Evolutionary conservation across 106 monocot genomes (phyloP).

Genomic region (Acanthochlamys bracteata): DNA sequence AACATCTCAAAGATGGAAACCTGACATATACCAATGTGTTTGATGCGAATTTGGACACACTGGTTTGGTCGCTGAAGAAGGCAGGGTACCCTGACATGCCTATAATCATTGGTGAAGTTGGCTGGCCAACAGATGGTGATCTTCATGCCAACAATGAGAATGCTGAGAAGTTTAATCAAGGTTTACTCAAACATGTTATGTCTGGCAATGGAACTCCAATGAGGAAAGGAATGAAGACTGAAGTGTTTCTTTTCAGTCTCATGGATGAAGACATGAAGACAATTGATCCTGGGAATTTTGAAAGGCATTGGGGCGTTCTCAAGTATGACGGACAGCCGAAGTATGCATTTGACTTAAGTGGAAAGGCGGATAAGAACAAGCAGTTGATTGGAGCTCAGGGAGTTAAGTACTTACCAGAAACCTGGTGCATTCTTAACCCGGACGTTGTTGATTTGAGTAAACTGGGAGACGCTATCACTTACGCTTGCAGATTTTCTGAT

Average conservation of each 20-base stretch:
- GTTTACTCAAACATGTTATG: conserved; percentile 16
- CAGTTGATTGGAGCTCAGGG: conserved; percentile 13
- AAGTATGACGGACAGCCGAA: conserved; percentile 51
- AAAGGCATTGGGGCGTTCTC: conserved; percentile 57
- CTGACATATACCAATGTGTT: conserved; percentile 43
- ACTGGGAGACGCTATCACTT: conserved; percentile 13
- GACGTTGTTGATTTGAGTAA: conserved; percentile 6
- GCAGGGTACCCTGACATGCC: conserved; percentile 35
- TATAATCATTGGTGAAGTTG: conserved; percentile 46
- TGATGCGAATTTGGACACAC: conserved; percentile 55
- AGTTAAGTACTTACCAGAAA: conserved; percentile 31
- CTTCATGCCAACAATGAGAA: conserved; percentile 3
- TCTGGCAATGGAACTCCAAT: conserved; percentile 29
- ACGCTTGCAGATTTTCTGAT: conserved; percentile 42
- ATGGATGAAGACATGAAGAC: conserved; percentile 52
- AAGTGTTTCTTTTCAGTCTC: conserved; percentile 41
- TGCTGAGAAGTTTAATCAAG: conserved; percentile 35
- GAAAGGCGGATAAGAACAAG: conserved; percentile 5
- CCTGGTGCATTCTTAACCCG: conserved; percentile 29
- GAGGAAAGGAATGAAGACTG: conserved; percentile 9
- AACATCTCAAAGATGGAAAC: conserved; percentile 20
- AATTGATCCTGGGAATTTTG: conserved; percentile 42
- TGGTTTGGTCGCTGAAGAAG: conserved; percentile 32
- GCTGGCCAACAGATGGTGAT: conserved; percentile 57
- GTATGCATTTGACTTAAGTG: conserved; percentile 31